Conservation (phyloP, 2,329 filamentous ascomycete genomes). For the Fusarium incarnatum region DNA sequence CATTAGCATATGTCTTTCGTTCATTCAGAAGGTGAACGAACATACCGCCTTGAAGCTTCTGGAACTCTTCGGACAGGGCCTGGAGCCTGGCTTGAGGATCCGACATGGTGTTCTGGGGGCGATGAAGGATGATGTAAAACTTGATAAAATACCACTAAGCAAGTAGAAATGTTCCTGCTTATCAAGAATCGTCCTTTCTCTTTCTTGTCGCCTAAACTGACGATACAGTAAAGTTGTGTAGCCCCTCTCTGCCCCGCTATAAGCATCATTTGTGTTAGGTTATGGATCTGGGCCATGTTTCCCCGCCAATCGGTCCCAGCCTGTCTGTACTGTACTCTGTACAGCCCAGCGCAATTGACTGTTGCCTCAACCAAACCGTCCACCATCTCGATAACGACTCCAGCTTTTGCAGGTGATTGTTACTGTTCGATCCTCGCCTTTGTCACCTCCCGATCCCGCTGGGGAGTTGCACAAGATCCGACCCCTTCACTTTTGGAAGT, state of each 20-base stretch:
- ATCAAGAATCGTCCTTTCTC: slow-evolving; percentile 8
- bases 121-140: slow-evolving; percentile 1
- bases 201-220: slow-evolving; percentile 33
- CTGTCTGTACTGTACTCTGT: slow-evolving; percentile 19
- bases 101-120: slow-evolving; percentile 63
- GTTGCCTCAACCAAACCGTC: slow-evolving; percentile 38
- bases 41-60: slow-evolving; percentile 84
- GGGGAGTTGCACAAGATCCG: slow-evolving; percentile 12
- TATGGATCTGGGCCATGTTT: slow-evolving; percentile 48
- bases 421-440: neutral
- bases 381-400: slow-evolving; percentile 23
- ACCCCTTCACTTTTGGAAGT: neutral
- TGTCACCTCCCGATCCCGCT: slow-evolving; percentile 6
- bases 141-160: slow-evolving; percentile 10
- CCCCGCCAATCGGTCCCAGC: slow-evolving; percentile 53
- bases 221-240: slow-evolving; percentile 38
- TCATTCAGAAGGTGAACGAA: slow-evolving; percentile 31
- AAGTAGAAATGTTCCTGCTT: slow-evolving; percentile 1
- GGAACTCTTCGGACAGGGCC: slow-evolving; percentile 85
- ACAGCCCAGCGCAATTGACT: slow-evolving; percentile 29
- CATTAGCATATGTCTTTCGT: slow-evolving; percentile 2
- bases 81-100: slow-evolving; percentile 83
- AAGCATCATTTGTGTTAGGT: slow-evolving; percentile 40
- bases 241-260: slow-evolving; percentile 51
- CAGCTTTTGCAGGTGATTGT: slow-evolving; percentile 2